A percentile compares a stretch with the other conserved stretches of the same genome.
Evolutionary conservation across 164 flowering plant species (phyloP).

Genomic region (Macadamia tetraphylla): DNA sequence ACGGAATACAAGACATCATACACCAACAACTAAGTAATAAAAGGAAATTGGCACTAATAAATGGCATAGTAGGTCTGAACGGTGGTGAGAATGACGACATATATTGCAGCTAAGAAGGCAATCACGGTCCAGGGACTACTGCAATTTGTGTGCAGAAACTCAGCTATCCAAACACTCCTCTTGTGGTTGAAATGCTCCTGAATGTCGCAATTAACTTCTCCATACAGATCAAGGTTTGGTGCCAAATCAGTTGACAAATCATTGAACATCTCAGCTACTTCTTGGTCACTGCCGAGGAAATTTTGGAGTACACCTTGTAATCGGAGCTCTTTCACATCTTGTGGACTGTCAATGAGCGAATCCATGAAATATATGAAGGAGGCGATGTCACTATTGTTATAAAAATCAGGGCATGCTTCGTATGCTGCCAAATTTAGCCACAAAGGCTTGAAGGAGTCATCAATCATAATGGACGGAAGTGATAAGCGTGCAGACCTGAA

Average conservation of each 20-base stretch:
- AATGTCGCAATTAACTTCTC: neutral
- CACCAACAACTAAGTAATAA: too few relatives aligned
- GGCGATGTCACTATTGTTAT: neutral
- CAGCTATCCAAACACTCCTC: neutral
- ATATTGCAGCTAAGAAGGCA: too few relatives aligned
- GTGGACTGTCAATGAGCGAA: slow-evolving; percentile 6
- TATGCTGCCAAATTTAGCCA: slow-evolving; percentile 8
- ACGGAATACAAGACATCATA: too few relatives aligned
- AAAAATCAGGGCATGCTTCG: neutral
- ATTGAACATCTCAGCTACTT: slow-evolving; percentile 15
- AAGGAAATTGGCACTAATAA: too few relatives aligned
- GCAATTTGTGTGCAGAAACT: neutral
- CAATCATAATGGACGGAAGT: slow-evolving; percentile 4
- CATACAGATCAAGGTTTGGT: neutral
- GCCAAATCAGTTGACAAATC: neutral
- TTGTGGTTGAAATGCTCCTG: neutral
- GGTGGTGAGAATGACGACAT: too few relatives aligned
- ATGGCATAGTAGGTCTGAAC: too few relatives aligned
- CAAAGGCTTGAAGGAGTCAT: neutral
- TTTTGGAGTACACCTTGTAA: slow-evolving; percentile 3
- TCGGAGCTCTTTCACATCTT: slow-evolving; percentile 12
- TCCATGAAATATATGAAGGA: slow-evolving; percentile 18
- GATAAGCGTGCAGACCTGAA: too few relatives aligned
- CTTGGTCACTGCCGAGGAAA: slow-evolving; percentile 10
- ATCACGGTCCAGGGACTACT: slow-evolving; percentile 5